Percentiles rank a stretch among this genome's conserved stretches.
These are phyloP conservation scores for Moelleriella libera DNA, from an alignment of 2,329 filamentous ascomycete genomes.

Conservation along the genomic window DNA sequence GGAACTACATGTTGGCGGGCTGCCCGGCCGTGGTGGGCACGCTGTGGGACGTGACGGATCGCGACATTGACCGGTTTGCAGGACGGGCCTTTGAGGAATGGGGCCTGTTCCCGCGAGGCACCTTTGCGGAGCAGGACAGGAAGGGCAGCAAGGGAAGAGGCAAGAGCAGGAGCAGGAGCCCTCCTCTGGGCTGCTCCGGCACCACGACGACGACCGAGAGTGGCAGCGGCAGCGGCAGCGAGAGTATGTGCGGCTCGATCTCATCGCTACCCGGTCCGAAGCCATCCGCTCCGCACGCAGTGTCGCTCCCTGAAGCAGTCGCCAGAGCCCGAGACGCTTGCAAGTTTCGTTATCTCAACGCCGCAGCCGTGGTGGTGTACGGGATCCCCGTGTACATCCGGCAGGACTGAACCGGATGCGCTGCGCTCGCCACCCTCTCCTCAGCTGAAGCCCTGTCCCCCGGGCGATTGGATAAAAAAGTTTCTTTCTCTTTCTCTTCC, in stretches of 20 bases:
- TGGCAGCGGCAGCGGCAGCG: neutral
- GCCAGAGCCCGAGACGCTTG: slow-evolving; percentile 63
- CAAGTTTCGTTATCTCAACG: slow-evolving; percentile 80
- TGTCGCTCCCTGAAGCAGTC: slow-evolving; percentile 68
- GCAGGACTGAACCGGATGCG: slow-evolving; percentile 6
- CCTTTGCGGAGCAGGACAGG: slow-evolving; percentile 21
- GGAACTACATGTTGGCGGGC: slow-evolving; percentile 84
- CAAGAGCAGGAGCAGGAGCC: neutral
- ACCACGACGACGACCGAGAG: slow-evolving; percentile 2
- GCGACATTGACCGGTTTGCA: slow-evolving; percentile 90
- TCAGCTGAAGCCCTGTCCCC: neutral
- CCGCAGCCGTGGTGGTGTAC: slow-evolving; percentile 86
- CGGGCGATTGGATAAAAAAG: neutral
- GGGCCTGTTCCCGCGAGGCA: slow-evolving; percentile 51
- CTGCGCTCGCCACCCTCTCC: no score
- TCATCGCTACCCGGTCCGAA: neutral
- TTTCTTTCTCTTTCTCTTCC: neutral
- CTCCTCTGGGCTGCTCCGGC: neutral
- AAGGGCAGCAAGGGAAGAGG: slow-evolving; percentile 3
- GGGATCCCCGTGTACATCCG: slow-evolving; percentile 79
- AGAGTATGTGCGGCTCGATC: neutral
- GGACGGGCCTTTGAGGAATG: slow-evolving; percentile 68
- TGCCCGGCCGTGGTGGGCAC: slow-evolving; percentile 80
- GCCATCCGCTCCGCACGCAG: slow-evolving; percentile 4
- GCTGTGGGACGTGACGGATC: slow-evolving; percentile 95